Evolutionary conservation across 257 asterid species (phyloP).

Genomic region (Przewalskia tangutica): DNA sequence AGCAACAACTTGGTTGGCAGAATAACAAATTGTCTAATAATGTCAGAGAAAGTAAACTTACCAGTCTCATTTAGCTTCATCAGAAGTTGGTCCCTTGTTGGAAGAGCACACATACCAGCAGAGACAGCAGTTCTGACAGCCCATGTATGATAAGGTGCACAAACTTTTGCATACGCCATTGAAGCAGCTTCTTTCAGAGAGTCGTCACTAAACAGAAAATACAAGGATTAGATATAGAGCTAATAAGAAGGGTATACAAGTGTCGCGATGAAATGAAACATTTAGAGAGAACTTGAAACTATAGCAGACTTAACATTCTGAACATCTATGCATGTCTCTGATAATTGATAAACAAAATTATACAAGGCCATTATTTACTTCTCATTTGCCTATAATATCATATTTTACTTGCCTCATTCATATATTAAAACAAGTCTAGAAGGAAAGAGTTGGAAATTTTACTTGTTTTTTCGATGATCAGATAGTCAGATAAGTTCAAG

Average conservation of each 20-base stretch:
- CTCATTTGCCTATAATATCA: neutral
- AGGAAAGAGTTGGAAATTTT: neutral
- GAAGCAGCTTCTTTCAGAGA: constrained; percentile 79
- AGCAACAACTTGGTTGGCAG: neutral
- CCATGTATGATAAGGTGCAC: constrained; percentile 85
- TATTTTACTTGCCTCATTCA: neutral
- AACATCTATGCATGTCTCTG: neutral
- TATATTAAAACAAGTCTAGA: neutral
- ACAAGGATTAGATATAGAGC: neutral
- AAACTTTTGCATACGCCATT: constrained; percentile 64
- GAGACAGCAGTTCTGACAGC: constrained; percentile 79
- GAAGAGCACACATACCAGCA: constrained; percentile 93
- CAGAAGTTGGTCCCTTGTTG: constrained; percentile 75
- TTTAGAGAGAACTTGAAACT: neutral
- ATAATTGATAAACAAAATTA: neutral
- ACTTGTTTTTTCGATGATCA: neutral
- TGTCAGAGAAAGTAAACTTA: no score
- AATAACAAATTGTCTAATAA: neutral
- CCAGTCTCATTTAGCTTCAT: constrained; percentile 65
- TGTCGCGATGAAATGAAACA: neutral
- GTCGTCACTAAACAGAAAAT: constrained; percentile 31
- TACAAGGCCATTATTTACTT: neutral
- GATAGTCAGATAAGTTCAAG: neutral
- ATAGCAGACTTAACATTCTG: neutral
- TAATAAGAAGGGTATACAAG: neutral